Conservation (phyloP, 768 basidiomycete genomes). For the Rossbeevera mucosa region DNA sequence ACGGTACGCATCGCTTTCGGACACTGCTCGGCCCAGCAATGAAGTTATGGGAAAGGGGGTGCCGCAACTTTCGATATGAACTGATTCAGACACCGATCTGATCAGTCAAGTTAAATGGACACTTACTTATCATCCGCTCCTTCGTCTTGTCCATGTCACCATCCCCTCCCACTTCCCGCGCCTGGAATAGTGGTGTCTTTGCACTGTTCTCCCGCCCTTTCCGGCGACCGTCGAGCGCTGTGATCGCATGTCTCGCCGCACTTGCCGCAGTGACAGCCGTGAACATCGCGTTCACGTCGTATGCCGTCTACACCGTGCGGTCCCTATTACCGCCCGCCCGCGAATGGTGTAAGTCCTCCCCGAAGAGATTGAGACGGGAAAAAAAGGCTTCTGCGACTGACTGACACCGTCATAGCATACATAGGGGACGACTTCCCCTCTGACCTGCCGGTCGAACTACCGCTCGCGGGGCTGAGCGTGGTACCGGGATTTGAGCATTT, state of each 20-base stretch:
- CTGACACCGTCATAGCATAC: slow-evolving; percentile 17
- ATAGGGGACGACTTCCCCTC: slow-evolving; percentile 30
- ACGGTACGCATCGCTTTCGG: background rate
- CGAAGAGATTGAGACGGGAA: background rate
- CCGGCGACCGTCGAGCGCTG: background rate
- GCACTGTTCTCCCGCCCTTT: background rate
- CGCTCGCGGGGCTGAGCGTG: slow-evolving; percentile 27
- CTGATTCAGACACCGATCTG: background rate
- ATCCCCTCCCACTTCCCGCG: background rate
- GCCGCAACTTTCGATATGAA: background rate
- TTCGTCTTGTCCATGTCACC: background rate
- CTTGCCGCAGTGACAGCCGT: slow-evolving; percentile 20
- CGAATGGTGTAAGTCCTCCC: slow-evolving; percentile 22
- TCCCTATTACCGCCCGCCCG: slow-evolving; percentile 13
- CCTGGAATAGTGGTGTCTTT: background rate
- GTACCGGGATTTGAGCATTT: slow-evolving; percentile 24
- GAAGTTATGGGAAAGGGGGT: background rate
- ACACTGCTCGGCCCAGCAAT: background rate
- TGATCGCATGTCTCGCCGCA: slow-evolving; percentile 14
- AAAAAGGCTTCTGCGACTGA: background rate
- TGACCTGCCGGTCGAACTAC: slow-evolving; percentile 29
- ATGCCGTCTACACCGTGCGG: slow-evolving; percentile 13
- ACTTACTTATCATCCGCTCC: background rate
- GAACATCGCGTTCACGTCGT: slow-evolving; percentile 20
- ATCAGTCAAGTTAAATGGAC: background rate